Conservation (phyloP, 495 filamentous ascomycete species). For the Pyronema domesticum region DNA sequence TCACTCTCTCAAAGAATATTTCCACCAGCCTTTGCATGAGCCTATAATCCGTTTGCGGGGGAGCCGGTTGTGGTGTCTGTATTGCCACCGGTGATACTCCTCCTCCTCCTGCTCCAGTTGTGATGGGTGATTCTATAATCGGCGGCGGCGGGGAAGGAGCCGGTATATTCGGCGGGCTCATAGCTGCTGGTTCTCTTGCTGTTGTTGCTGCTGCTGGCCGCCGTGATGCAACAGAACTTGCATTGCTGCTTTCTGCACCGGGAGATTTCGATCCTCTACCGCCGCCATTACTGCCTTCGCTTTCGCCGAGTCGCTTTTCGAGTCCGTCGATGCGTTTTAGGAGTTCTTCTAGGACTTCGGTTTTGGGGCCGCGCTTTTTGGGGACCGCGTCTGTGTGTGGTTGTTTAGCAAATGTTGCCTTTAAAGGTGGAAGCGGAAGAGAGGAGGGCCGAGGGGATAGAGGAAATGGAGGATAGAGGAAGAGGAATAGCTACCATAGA, state of each 20-base stretch:
- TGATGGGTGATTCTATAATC: background rate
- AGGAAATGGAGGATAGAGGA: background rate
- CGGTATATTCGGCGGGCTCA: background rate
- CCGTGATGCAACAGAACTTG: background rate
- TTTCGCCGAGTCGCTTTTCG: constrained; percentile 58
- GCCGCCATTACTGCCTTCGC: constrained; percentile 8
- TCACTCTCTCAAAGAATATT: constrained; percentile 55
- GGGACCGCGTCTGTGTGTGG: constrained; percentile 52
- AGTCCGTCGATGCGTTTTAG: constrained; percentile 69
- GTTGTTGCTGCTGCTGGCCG: background rate
- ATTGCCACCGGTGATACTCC: background rate
- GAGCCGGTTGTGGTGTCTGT: background rate
- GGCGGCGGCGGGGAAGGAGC: background rate
- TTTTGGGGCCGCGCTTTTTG: constrained; percentile 77
- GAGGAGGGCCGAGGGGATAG: background rate
- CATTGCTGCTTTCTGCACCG: background rate
- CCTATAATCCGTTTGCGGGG: background rate
- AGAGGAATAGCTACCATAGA: constrained; percentile 45
- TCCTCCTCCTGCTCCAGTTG: background rate
- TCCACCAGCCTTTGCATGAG: constrained; percentile 36
- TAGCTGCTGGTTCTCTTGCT: background rate
- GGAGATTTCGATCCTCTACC: background rate
- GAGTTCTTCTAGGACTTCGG: constrained; percentile 68
- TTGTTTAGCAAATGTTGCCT: constrained; percentile 12
- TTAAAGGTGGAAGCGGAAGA: background rate